Conservation (phyloP, 768 basidiomycete genomes). For the Trametes meyenii region DNA sequence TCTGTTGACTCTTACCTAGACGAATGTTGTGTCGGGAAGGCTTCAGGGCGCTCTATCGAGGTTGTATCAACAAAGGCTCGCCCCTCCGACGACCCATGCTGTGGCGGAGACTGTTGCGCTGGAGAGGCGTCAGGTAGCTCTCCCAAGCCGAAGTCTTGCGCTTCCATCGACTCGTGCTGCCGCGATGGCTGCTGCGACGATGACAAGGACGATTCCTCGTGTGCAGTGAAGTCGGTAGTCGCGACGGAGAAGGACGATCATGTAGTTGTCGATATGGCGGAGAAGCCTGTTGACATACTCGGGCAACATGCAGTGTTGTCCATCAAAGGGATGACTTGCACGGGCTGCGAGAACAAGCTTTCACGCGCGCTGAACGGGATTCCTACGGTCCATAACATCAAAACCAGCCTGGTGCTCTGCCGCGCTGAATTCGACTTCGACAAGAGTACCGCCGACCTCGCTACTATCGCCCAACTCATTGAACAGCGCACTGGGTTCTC, state of each 20-base stretch:
- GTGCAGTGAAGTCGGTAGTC: not conserved
- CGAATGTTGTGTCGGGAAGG: too few relatives aligned
- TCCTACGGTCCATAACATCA: slow-evolving; percentile 28
- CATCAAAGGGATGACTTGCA: slow-evolving; percentile 36
- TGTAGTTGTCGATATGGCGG: slow-evolving; percentile 12
- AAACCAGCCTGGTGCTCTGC: slow-evolving; percentile 35
- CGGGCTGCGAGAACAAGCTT: slow-evolving; percentile 37
- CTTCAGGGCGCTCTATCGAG: not conserved
- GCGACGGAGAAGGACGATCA: slow-evolving; percentile 10
- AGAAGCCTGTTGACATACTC: slow-evolving; percentile 7
- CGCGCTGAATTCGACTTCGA: slow-evolving; percentile 36
- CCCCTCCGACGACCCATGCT: slow-evolving; percentile 22
- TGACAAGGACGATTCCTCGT: too few relatives aligned
- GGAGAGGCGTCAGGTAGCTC: not conserved
- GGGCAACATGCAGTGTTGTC: slow-evolving; percentile 28
- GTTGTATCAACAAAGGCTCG: not conserved
- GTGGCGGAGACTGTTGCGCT: slow-evolving; percentile 19
- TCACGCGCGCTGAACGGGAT: slow-evolving; percentile 26
- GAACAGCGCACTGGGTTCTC: slow-evolving; percentile 34
- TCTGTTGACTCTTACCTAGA: too few relatives aligned
- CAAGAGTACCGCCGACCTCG: slow-evolving; percentile 23
- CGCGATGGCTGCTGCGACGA: too few relatives aligned
- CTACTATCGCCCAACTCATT: slow-evolving; percentile 26
- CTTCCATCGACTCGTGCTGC: too few relatives aligned
- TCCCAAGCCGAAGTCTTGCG: too few relatives aligned